Evolutionary conservation across 2,329 filamentous ascomycete genomes (phyloP).

Genomic region (Penicillium sp.): DNA sequence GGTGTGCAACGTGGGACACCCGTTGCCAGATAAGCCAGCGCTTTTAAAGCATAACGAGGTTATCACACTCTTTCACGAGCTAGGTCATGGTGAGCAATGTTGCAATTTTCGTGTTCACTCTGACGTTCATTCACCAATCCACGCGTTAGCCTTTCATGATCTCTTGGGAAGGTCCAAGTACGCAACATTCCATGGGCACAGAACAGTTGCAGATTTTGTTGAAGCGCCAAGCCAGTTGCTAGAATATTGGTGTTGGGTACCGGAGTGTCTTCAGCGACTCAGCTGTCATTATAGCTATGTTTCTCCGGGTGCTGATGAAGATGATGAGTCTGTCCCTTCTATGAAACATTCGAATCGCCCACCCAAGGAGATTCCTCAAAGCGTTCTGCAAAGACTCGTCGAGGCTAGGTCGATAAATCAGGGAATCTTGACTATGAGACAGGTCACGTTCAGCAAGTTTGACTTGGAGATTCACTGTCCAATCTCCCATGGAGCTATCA

Average conservation of each 20-base stretch:
- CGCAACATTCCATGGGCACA: constrained; percentile 11
- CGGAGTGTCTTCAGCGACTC: constrained; percentile 7
- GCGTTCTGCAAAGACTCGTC: neutral
- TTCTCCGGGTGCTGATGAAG: neutral
- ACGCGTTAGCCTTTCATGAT: constrained; percentile 6
- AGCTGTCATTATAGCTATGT: constrained; percentile 10
- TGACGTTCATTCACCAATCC: neutral
- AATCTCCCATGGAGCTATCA: constrained; percentile 4
- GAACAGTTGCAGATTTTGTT: constrained; percentile 11
- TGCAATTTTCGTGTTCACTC: neutral
- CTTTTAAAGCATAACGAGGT: constrained; percentile 12
- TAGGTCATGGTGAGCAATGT: constrained; percentile 7
- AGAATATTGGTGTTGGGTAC: constrained; percentile 13
- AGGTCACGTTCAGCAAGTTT: constrained; percentile 18
- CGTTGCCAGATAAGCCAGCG: neutral
- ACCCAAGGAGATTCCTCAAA: constrained; percentile 4
- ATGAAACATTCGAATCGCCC: neutral
- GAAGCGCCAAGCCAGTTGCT: constrained; percentile 12
- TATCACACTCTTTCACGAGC: constrained; percentile 14
- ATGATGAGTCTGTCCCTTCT: neutral
- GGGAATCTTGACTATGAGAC: constrained; percentile 11
- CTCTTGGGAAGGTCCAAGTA: constrained; percentile 13
- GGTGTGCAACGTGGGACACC: constrained; percentile 7
- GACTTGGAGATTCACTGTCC: constrained; percentile 17
- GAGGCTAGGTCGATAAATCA: constrained; percentile 11